Percentiles rank a stretch among this genome's conserved stretches.
Evolutionary conservation across 2,329 filamentous ascomycete species (phyloP).

Genomic region (Aspergillus nomiae): DNA sequence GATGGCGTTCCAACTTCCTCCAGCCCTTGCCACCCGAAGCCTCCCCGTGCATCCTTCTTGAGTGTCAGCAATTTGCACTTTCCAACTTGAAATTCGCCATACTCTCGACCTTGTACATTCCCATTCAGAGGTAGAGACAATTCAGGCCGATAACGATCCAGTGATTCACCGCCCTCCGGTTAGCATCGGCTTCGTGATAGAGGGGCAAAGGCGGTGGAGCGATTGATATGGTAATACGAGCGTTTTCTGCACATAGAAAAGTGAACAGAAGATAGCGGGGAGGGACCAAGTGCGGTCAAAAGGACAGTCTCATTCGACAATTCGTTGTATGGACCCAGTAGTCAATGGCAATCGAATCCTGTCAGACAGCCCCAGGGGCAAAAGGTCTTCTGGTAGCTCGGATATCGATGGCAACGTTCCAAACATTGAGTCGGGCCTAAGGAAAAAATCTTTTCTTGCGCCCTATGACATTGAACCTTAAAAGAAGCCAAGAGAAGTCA

Average conservation of each 20-base stretch:
- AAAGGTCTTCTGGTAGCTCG: conserved; percentile 4
- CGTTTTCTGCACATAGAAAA: not conserved
- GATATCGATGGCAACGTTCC: conserved; percentile 19
- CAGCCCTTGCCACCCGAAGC: not conserved
- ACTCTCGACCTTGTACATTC: not conserved
- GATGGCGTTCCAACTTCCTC: not conserved
- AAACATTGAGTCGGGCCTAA: conserved; percentile 6
- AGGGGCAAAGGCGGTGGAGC: conserved; percentile 1
- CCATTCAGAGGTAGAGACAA: not conserved
- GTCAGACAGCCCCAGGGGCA: not conserved
- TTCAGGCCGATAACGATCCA: not conserved
- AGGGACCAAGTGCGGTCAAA: not conserved
- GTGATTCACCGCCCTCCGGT: not conserved
- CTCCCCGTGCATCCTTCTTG: not conserved
- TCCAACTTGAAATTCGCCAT: not conserved
- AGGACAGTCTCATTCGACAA: not conserved
- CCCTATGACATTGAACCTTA: not conserved
- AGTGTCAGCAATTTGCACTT: not conserved
- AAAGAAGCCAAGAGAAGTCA: not conserved
- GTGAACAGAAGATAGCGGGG: not conserved
- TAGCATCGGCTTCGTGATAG: not conserved
- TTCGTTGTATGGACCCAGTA: not conserved
- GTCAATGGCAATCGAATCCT: conserved; percentile 3
- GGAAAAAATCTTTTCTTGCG: conserved; percentile 5
- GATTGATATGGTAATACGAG: not conserved